Base-by-base conservation (phyloP, 1,284 basidiomycete genomes). In the Ganoderma leucocontextum region DNA sequence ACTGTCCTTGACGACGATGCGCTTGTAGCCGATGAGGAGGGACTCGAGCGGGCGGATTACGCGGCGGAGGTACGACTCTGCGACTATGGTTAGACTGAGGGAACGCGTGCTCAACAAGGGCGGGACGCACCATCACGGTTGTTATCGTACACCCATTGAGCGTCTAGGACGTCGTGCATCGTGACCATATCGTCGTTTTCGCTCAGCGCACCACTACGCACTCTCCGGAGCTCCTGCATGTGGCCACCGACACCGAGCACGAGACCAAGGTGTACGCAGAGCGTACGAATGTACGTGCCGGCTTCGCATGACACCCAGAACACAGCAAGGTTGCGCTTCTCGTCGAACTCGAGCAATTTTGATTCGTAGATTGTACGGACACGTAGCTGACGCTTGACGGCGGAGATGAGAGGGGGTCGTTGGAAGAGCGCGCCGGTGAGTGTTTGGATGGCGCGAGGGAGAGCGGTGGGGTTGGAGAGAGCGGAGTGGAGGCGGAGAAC, bases 251-350 rank as follows among this genome's bases (percentile, higher is more conserved):
- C 97, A 74, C 98, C 98, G 63, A 99, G 86, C 59, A 99, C 75
- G 61, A 99, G 86, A 72, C 98, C 98, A 65, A 99, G 84, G 82
- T 99, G 98, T 33, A 99, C 98, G 80, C 98, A 99, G 68, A 99
- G 86, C 2, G 97, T 99, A 79, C 97, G 94, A 79, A 99, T 98
- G 82, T 99, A 99, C 29, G 97, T 99, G 72, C 97, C 97, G 35
- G 98, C 98, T 81, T 99, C 98, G 81, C 98, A 99, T 55, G 94
- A 96, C 33, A 99, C 97, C 95, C 96, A 98, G 85, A 99, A 99
- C 42, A 99, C 97, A 66, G 90, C 96, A 65, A 99, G 88, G 78
- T 98, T 98, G 66, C 98, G 91, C 82, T 98, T 95, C 79, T 99
- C 96, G 82, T 99, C 98, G 77, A 97, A 99, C 81, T 99, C 98